phyloP scores from a whole-genome alignment of 148 eudicot species.

The Rhododendron williamsianum region DNA sequence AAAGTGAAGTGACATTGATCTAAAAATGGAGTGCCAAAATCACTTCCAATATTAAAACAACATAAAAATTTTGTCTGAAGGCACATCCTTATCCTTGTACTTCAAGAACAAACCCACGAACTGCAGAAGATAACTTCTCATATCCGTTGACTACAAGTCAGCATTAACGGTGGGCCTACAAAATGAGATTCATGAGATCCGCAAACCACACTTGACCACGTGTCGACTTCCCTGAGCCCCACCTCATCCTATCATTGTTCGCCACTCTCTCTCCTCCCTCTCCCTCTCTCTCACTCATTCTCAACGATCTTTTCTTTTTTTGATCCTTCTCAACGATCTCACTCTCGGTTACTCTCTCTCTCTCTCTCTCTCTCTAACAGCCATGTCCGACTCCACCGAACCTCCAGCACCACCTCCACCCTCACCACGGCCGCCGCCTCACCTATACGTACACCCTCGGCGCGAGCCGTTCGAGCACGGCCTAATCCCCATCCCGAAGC shows the following conservation, averaged over 20 bases:
- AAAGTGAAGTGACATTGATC: too few species aligned
- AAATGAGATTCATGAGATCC: neutral
- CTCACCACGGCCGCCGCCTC: neutral
- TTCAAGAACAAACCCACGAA: neutral
- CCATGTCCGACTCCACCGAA: constrained; percentile 15
- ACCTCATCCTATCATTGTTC: neutral
- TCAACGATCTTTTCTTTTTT: neutral
- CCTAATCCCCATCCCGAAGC: constrained; percentile 81
- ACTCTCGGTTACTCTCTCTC: neutral
- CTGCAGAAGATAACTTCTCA: neutral
- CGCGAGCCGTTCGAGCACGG: constrained; percentile 93
- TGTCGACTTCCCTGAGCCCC: neutral
- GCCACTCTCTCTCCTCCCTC: neutral
- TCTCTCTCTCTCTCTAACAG: neutral
- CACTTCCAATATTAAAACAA: too few species aligned
- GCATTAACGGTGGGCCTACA: neutral
- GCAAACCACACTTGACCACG: neutral
- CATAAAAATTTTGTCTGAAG: too few species aligned
- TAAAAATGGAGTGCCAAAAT: too few species aligned
- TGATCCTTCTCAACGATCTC: neutral
- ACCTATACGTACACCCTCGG: constrained; percentile 41
- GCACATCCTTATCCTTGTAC: too few species aligned
- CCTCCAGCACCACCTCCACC: constrained; percentile 18
- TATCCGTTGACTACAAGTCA: neutral
- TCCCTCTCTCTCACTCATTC: neutral